These are phyloP conservation scores for Firmiana major DNA, from an alignment of 345 rosid species.

Conservation along the genomic window DNA sequence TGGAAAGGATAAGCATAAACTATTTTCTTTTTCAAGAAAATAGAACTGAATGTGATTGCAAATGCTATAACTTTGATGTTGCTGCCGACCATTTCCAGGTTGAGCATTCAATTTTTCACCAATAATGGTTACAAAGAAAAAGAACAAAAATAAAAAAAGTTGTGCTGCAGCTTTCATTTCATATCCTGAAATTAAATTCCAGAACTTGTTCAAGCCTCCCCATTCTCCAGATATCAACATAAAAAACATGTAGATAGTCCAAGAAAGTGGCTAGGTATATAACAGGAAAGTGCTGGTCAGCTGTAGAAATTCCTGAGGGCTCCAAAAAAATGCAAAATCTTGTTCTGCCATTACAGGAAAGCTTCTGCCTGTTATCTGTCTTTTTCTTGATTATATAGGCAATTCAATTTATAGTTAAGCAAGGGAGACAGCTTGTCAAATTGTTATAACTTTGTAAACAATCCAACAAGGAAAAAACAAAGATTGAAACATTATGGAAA, in stretches of 20 bases:
- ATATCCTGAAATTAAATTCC: not conserved
- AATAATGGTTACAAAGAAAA: not conserved
- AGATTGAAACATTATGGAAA: conserved; percentile 14
- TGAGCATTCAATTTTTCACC: not conserved
- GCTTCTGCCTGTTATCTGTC: not conserved
- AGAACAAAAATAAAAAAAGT: not conserved
- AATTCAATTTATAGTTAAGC: conserved; percentile 15
- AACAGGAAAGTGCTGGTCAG: not conserved
- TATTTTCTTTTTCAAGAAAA: not conserved
- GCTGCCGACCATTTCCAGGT: not conserved
- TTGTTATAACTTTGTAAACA: conserved; percentile 23
- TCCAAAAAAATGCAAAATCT: not conserved
- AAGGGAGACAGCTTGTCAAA: conserved; percentile 29
- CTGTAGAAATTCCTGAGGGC: not conserved
- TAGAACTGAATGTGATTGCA: not conserved
- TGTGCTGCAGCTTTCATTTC: not conserved
- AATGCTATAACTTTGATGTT: not conserved
- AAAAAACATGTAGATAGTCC: not conserved
- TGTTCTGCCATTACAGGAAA: not conserved
- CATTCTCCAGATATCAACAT: not conserved
- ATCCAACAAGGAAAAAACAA: conserved; percentile 13
- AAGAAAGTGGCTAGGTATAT: not conserved
- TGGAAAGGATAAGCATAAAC: not conserved
- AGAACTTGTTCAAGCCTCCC: not conserved
- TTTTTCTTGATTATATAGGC: not conserved